A percentile compares a stretch with the other conserved stretches of the same genome.
phyloP scores from a whole-genome alignment of 495 filamentous ascomycete species.

The Pseudomonodictys pantanalensis region DNA sequence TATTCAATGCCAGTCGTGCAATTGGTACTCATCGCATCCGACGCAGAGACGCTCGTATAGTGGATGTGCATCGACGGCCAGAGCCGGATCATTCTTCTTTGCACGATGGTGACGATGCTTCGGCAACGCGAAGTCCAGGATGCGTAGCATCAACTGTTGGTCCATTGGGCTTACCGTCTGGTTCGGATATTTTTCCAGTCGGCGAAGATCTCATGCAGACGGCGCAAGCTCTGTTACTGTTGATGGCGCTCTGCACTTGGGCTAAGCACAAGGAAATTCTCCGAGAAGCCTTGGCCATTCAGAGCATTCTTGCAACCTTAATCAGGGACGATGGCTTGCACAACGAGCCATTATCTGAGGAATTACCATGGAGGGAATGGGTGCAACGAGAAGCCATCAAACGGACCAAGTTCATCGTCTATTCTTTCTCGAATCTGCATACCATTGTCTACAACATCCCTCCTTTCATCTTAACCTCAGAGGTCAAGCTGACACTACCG shows the following conservation, averaged over 20 bases:
- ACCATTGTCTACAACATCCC: conserved; percentile 58
- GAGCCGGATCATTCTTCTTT: conserved; percentile 24
- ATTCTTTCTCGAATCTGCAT: conserved; percentile 59
- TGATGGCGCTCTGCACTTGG: conserved; percentile 59
- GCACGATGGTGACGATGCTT: not conserved
- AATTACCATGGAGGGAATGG: conserved; percentile 56
- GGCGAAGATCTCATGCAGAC: conserved; percentile 54
- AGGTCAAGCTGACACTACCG: conserved; percentile 60
- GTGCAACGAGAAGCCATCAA: conserved; percentile 51
- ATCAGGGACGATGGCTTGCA: conserved; percentile 54
- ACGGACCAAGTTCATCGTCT: conserved; percentile 57
- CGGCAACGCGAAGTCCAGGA: conserved; percentile 11
- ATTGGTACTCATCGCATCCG: conserved; percentile 55
- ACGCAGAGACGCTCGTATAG: conserved; percentile 44
- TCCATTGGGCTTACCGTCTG: conserved; percentile 31
- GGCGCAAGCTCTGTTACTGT: conserved; percentile 54
- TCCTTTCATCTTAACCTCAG: conserved; percentile 58
- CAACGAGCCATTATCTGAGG: conserved; percentile 41
- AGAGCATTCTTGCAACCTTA: conserved; percentile 53
- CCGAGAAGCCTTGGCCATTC: conserved; percentile 54
- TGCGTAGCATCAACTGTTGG: conserved; percentile 17
- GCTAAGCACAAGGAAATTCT: conserved; percentile 52
- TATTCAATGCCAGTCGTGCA: conserved; percentile 65
- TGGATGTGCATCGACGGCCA: conserved; percentile 19
- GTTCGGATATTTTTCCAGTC: conserved; percentile 27